phyloP scores from a whole-genome alignment of 2,329 filamentous ascomycete genomes.

The Aspergillus arachidicola region DNA sequence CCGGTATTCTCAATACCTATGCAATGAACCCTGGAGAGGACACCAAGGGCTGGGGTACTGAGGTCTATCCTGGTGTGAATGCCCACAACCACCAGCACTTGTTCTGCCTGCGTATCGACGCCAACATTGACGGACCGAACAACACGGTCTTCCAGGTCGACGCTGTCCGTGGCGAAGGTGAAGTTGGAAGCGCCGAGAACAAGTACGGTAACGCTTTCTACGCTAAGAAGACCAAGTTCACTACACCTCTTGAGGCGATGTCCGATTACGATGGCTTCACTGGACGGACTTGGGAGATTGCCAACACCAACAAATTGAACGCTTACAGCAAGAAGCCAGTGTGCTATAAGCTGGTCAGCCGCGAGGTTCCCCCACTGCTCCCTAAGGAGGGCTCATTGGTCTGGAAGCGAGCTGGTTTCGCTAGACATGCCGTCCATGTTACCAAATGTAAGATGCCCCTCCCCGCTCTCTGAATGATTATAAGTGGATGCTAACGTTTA shows the following conservation, averaged over 20 bases:
- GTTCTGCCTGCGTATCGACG: constrained; percentile 85
- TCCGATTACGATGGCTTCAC: constrained; percentile 82
- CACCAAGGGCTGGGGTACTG: constrained; percentile 83
- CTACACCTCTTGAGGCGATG: constrained; percentile 67
- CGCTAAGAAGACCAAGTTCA: constrained; percentile 78
- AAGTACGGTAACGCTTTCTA: constrained; percentile 89
- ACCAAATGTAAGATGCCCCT: constrained; percentile 71
- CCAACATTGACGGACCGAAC: constrained; percentile 80
- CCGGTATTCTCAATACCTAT: constrained; percentile 91
- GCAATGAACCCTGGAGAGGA: constrained; percentile 78
- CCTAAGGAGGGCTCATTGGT: constrained; percentile 81
- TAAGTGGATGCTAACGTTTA: not conserved
- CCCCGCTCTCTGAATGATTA: not conserved
- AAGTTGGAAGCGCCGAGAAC: constrained; percentile 80
- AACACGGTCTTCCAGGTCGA: constrained; percentile 88
- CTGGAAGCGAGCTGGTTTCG: constrained; percentile 88
- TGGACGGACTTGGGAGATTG: constrained; percentile 86
- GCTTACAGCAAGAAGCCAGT: constrained; percentile 82
- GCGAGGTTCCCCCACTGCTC: constrained; percentile 76
- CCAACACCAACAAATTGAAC: constrained; percentile 81
- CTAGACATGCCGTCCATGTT: constrained; percentile 82
- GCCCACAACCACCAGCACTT: constrained; percentile 96
- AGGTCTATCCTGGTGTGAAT: constrained; percentile 89
- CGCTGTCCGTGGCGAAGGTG: constrained; percentile 68
- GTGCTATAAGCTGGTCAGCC: constrained; percentile 85